phyloP scores from a whole-genome alignment of 495 filamentous ascomycete species.

The Trichoderma orchidacearum region DNA sequence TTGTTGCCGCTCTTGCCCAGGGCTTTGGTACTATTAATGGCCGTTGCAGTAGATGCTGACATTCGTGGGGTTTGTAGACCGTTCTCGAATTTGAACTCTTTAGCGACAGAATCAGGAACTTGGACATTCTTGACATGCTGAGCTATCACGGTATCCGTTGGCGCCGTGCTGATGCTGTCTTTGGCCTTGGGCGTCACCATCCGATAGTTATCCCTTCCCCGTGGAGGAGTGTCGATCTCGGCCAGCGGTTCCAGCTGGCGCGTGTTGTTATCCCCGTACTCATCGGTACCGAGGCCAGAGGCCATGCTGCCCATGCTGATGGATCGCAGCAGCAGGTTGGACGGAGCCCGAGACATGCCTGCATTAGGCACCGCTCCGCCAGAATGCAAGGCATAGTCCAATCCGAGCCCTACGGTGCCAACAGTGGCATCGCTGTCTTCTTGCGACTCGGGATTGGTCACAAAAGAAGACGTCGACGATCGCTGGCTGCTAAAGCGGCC shows the following conservation, averaged over 20 bases:
- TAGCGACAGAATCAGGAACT: slow-evolving; percentile 76
- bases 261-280: slow-evolving; percentile 42
- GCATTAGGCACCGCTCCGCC: slow-evolving; percentile 57
- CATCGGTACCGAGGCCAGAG: slow-evolving; percentile 60
- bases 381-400: slow-evolving; percentile 75
- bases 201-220: slow-evolving; percentile 5
- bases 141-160: slow-evolving; percentile 79
- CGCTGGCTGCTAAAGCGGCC: slow-evolving; percentile 57
- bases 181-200: slow-evolving; percentile 33
- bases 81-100: slow-evolving; percentile 57
- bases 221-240: slow-evolving; percentile 21
- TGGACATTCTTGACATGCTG: slow-evolving; percentile 79
- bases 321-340: slow-evolving; percentile 52
- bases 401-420: slow-evolving; percentile 45
- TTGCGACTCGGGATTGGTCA: slow-evolving; percentile 40
- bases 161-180: slow-evolving; percentile 38
- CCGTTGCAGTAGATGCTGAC: slow-evolving; percentile 38
- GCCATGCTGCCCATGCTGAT: slow-evolving; percentile 90
- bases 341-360: slow-evolving; percentile 29
- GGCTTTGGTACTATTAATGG: slow-evolving; percentile 20
- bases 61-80: slow-evolving; percentile 38
- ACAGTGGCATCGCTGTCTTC: slow-evolving; percentile 51
- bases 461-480: slow-evolving; percentile 62
- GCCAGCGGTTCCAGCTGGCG: slow-evolving; percentile 39
- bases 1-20: slow-evolving; percentile 52